A percentile compares a stretch with the other conserved stretches of the same genome.
Conservation (phyloP, 805 yeast genomes). For the Kluyveromyces lactis region DNA sequence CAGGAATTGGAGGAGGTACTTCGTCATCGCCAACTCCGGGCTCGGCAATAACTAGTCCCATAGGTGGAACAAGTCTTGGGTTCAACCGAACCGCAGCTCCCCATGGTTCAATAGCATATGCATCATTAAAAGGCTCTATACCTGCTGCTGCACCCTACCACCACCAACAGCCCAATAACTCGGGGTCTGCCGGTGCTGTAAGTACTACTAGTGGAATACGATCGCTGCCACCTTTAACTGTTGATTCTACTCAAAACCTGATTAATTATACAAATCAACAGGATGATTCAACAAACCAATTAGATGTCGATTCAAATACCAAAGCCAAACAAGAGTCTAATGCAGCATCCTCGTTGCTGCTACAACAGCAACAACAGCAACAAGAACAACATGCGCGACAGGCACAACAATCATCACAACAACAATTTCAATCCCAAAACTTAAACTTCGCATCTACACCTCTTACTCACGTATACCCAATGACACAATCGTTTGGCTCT, state of each 20-base stretch:
- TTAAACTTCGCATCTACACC: too few species aligned
- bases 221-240: background rate
- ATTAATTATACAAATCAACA: too few species aligned
- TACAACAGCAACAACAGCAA: too few species aligned
- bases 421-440: background rate
- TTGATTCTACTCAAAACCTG: constrained; percentile 2
- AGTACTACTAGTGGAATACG: background rate
- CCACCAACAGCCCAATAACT: background rate
- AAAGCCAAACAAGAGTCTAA: too few species aligned
- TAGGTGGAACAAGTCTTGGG: too few species aligned
- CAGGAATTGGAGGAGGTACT: too few species aligned
- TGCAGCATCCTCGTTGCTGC: too few species aligned
- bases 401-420: background rate
- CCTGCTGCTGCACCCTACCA: background rate
- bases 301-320: too few species aligned
- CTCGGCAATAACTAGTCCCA: too few species aligned
- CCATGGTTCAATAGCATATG: background rate
- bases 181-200: background rate
- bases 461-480: background rate
- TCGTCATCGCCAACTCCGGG: too few species aligned
- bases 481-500: background rate
- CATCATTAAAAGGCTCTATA: background rate
- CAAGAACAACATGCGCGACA: too few species aligned
- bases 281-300: too few species aligned
- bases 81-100: background rate